These are phyloP conservation scores for Scheffersomyces spartinae DNA, from an alignment of 805 yeast species.

Conservation along the genomic window DNA sequence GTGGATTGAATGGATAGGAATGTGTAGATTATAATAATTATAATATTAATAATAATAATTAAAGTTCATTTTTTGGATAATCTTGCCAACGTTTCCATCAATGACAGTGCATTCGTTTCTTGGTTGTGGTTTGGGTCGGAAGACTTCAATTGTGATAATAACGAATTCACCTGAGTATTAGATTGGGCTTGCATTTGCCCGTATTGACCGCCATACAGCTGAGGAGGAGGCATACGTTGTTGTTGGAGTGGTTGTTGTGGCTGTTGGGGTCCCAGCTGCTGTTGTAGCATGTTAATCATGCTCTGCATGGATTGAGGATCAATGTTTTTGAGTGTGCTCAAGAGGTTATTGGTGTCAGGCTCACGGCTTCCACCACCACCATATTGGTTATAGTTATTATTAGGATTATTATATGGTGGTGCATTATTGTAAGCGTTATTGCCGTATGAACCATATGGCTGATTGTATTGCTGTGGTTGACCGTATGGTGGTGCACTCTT, in stretches of 20 bases:
- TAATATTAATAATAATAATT: no score
- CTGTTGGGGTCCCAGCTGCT: conserved; percentile 14
- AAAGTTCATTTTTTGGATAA: conserved; percentile 20
- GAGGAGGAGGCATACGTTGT: conserved; percentile 3
- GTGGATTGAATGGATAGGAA: no score
- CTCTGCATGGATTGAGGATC: conserved; percentile 24
- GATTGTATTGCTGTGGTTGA: no score
- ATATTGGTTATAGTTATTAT: no score
- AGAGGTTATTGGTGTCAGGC: no score
- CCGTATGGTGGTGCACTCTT: no score
- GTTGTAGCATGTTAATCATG: conserved; percentile 18
- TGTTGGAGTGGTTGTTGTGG: conserved; percentile 5
- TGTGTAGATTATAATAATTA: no score
- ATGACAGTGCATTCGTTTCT: conserved; percentile 10
- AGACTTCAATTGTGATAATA: conserved; percentile 16
- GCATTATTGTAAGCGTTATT: no score
- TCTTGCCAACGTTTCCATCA: conserved; percentile 27
- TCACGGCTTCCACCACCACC: no score
- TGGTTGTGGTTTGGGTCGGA: conserved; percentile 3
- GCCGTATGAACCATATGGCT: no score
- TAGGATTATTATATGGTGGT: no score
- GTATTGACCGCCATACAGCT: conserved; percentile 5
- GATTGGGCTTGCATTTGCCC: conserved; percentile 6
- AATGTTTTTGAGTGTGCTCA: no score
- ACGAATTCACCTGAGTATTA: conserved; percentile 14